Base-by-base conservation (phyloP, 2,329 filamentous ascomycete species). In the Ceratocystis papillata region DNA sequence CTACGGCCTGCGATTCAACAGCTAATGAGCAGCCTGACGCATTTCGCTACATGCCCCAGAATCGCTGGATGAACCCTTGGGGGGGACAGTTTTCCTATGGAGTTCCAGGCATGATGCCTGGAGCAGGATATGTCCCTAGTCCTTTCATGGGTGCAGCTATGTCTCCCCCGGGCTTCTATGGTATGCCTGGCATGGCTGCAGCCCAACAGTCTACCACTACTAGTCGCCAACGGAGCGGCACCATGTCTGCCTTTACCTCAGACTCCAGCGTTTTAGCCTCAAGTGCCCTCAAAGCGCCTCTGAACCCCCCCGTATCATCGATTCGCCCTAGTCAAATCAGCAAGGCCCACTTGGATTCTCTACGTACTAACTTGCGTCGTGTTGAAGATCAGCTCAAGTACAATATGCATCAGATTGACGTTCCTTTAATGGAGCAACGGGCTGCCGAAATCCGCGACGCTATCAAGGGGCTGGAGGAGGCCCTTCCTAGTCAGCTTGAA, bases 341-440 rank as follows among this genome's bases (percentile, higher is more conserved):
- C 6, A 81, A 76, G 71, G 82, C 80, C 69, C 83, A 85, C 69
- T 78, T 85, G 62, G 77, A 79, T 25, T 78, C 79, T n/a, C 76
- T 86, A 67, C 82, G 79, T 70, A 80, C 80, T 67, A 70, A 70
- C 62, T 62, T 70, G n/a, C 68, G 68, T 41, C 67, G 69, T 48
- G 76, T 81, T 50, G 79, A 85, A 69, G 80, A 83, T 67, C 83
- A 87, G 69, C 73, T 86, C 57, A 78, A 79, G 64, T 84, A 82
- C 75, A 86, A 86, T 71, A 80, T 79, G 69, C 82, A 86, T 69
- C 83, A 86, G 69, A 83, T 86, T 68, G 83, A 86, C 67, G 81
- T 83, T 69, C 78, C 76, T 68, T 73, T 77, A 44, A 79, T 83
- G 72, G 76, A 79, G 68, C 70, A 74, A 30, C 77, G 78, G 55